Base-by-base conservation (phyloP, 805 yeast genomes). In the Candida montana region DNA sequence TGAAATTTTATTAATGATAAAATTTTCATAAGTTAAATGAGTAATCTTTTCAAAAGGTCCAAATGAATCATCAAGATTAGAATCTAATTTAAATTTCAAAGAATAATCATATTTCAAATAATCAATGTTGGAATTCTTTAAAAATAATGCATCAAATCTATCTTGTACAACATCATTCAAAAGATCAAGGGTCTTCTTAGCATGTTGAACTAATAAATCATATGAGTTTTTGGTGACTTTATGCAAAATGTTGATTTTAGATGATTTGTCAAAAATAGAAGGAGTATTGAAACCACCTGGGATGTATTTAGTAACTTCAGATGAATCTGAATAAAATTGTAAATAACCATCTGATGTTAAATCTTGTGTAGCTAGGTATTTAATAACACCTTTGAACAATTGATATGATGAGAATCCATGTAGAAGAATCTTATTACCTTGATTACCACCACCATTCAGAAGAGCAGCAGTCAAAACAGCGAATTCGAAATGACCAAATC, bases 351-450 rank as follows among this genome's bases (percentile, higher is more conserved):
- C 60, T 9, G 67, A 55, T 40, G 74, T 67, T 37, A 90, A 62
- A 60, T 89, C 95, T 71, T 81, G 80, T 3, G 85, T 76, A 3
- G 96, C 95, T 46, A 91, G 58, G 56, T 83, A 90, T 53, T 79
- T 79, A 42, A 93, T 71, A 2, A 86, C 79, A 58, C 95, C 96
- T 59, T 87, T 90, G 69, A 93, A 93, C 39, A 93, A 67, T 65
- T 93, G 99, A 59, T 89, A 93, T 18, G 95, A 83, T 3, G 96
- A 88, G 61, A 84, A 91, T 1, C 98, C 99, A 52, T 81, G 83
- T 30, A 89, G 62, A 41, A 93, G 68, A 19, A 88, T 81, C 54
- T 80, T 83, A 53, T 81, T 83, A 12, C 95, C 93, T 50, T 70
- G 72, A 7, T 67, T 61, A 45, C 91, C 90, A 51, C 95, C 95